Percentiles rank a stretch among this genome's conserved stretches.
These are phyloP conservation scores for Fraxinus greggii DNA, from an alignment of 305 asterid genomes.

Conservation along the genomic window DNA sequence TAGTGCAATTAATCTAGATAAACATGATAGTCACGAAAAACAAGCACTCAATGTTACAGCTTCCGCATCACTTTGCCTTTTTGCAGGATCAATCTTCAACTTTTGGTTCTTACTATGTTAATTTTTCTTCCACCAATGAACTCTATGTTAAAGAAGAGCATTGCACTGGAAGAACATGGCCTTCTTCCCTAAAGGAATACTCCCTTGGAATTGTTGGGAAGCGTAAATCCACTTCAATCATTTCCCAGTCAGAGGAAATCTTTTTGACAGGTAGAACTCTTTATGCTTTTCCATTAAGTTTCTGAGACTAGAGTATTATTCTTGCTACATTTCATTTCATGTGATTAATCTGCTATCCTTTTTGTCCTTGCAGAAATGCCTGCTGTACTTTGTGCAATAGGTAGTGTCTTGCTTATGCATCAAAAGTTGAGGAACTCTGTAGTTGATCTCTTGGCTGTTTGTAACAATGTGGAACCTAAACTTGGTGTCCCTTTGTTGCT, in stretches of 20 bases:
- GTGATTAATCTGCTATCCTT: constrained; percentile 16
- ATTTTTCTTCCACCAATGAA: constrained; percentile 30
- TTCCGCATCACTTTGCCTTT: constrained; percentile 5
- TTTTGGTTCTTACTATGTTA: constrained; percentile 45
- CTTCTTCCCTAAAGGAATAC: constrained; percentile 51
- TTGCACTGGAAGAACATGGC: constrained; percentile 45
- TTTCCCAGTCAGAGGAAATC: constrained; percentile 46
- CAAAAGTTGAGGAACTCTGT: constrained; percentile 48
- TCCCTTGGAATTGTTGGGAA: constrained; percentile 41
- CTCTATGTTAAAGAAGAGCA: constrained; percentile 33
- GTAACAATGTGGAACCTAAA: constrained; percentile 61
- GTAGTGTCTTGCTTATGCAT: constrained; percentile 72
- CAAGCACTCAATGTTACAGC: not conserved
- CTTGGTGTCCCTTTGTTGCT: constrained; percentile 77
- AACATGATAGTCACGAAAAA: not conserved
- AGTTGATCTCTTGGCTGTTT: constrained; percentile 60
- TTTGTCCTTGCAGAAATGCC: constrained; percentile 65
- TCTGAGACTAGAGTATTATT: constrained; percentile 8
- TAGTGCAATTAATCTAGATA: not conserved
- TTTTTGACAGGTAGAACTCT: constrained; percentile 48
- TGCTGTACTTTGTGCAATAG: constrained; percentile 62
- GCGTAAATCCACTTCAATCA: constrained; percentile 38
- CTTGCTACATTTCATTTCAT: constrained; percentile 15
- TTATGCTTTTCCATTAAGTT: not conserved
- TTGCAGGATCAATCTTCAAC: constrained; percentile 66